Base-by-base conservation (phyloP, 192 early-diverging fungal genomes). In the Coemansia sp. region DNA sequence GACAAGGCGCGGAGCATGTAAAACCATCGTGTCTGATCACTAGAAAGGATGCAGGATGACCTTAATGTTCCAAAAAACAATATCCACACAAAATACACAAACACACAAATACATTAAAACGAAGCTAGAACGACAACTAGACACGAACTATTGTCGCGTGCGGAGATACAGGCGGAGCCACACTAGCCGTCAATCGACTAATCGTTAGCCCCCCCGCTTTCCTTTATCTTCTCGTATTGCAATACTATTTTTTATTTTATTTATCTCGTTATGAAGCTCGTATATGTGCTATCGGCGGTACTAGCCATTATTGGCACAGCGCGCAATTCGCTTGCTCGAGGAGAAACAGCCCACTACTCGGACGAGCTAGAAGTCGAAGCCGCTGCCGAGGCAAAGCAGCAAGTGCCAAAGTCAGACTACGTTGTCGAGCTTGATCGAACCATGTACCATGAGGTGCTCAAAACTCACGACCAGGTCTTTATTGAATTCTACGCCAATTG, bases 401-500 rank as follows among this genome's bases (percentile, higher is more conserved):
- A 49, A 7, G 70, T 79, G n/a, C 76, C 81, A 69, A 78, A 75
- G 73, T 78, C 81, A 20, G 74, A 71, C 38, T 34, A 67, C 22
- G 64, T 84, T 18, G 41, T 74, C 11, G 82, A 84, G 67, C 72
- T 84, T 12, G 73, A 84, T 68, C 72, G 63, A 60, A 34, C 38
- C 8, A 43, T 47, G 52, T 84, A 80, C 74, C 62, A 66, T 27
- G 67, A 66, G 9, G 55, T 80, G n/a, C 65, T 79, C 34, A 57
- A 50, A 46, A 66, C 68, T 12, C 78, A 71, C 64, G 71, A 80
- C 64, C 62, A 44, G 44, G 38, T 84, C 33, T 41, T 84, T 49
- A 66, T 84, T 39, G 82, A 84, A 67, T 80, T 84, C 60, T 84
- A 84, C 70, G 82, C 82, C 22, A 77, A 73, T 72, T 84, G 82